Evolutionary conservation across 2,329 filamentous ascomycete genomes (phyloP), one percentile per base, ranked within the genome.

Genomic region (Stylonectria norvegica): DNA sequence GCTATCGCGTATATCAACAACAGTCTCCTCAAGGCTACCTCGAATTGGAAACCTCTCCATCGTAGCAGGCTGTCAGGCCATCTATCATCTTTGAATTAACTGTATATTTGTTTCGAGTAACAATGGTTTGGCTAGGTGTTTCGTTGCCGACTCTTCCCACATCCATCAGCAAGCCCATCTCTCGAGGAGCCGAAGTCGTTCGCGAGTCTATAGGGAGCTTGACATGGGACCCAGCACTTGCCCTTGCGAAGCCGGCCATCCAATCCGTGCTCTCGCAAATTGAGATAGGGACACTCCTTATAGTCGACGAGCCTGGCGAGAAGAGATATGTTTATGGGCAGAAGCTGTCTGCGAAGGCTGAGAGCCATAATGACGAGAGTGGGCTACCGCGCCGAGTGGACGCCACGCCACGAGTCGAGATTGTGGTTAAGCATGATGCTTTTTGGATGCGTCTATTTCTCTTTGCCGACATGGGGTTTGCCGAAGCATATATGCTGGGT

Each of bases 391-490:
- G 56, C 38, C 71, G 48, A 42, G 64, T 56, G 10, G 56, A 55
- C 37, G 55, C 55, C 2, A 53, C 65, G 1, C 70, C 69, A 3
- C 61, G 65, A 5, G 71, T 79, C 4, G 74, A 81, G 50, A 63
- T 87, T 22, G 68, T 73, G 10, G 73, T 87, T 7, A 75, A 77
- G 56, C 76, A 77, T 52, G 81, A 86, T 47, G 70, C 79, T 20
- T 86, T 87, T 58, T 88, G 83, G 83, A 73, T 85, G 55, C 74
- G 83, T 28, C 62, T 86, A 36, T 71, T 83, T 32, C 63, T 88
- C 19, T 85, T 86, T 56, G 81, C 78, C 25, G 84, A 88, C 60
- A 86, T 88, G 81, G 84, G 84, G 3, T 86, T 88, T 48, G 78
- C 83, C 10, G 80, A 85, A 59, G 77, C 81, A 19, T 87, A 85